phyloP scores from a whole-genome alignment of 495 filamentous ascomycete genomes.

The Lasiosphaeris hirsuta region DNA sequence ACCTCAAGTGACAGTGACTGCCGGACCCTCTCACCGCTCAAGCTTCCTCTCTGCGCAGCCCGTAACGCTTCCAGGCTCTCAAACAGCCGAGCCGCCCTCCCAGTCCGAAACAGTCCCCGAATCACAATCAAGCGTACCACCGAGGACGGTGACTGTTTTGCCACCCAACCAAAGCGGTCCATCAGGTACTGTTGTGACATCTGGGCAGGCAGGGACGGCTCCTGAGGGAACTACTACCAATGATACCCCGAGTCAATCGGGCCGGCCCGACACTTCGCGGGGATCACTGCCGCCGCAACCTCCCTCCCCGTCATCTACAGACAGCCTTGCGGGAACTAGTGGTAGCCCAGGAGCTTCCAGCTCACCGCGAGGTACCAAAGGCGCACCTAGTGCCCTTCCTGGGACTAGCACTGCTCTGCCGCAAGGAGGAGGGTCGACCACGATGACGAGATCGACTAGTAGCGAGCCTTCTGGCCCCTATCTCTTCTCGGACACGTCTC shows the following conservation, averaged over 20 bases:
- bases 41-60: neutral
- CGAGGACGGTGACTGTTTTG: neutral
- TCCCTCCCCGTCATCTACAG: neutral
- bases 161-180: neutral
- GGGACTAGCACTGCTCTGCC: no score
- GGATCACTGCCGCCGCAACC: neutral
- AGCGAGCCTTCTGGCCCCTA: no score
- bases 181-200: neutral
- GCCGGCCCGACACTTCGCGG: neutral
- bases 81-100: neutral
- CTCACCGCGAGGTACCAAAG: no score
- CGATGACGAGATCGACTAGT: no score
- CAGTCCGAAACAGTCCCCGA: neutral
- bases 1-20: conserved; percentile 1
- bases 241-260: neutral
- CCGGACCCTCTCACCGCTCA: neutral
- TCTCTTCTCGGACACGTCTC: no score
- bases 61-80: neutral
- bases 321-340: no score
- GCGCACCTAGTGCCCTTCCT: no score
- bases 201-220: no score
- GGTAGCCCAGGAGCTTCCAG: no score
- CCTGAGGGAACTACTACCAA: no score
- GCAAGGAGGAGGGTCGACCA: no score
- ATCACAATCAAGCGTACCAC: neutral